Conservation (phyloP, 2,329 filamentous ascomycete species). For the Bipolaris gigantea region DNA sequence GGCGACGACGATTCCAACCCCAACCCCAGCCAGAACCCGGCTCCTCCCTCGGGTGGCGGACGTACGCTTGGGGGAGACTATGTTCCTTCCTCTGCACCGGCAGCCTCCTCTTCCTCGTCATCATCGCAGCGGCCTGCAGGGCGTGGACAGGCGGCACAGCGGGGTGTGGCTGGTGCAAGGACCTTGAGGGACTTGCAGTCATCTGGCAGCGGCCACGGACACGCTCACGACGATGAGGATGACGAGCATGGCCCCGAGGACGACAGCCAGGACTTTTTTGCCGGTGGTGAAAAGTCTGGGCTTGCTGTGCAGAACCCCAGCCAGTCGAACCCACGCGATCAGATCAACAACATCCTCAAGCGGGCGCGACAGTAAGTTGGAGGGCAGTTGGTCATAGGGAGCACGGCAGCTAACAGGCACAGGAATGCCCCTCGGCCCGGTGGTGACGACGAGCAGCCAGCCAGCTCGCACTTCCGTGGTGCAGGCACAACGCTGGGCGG, state of each 20-base stretch:
- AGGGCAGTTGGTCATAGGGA: neutral
- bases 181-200: conserved; percentile 52
- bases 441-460: conserved; percentile 52
- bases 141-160: conserved; percentile 33
- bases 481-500: conserved; percentile 76
- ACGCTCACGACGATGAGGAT: conserved; percentile 53
- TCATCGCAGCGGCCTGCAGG: conserved; percentile 21
- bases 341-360: conserved; percentile 55
- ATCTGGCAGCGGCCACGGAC: conserved; percentile 46
- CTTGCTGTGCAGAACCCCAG: conserved; percentile 67
- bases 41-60: conserved; percentile 36
- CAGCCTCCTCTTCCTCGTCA: conserved; percentile 11
- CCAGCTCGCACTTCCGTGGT: conserved; percentile 64
- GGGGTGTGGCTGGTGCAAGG: conserved; percentile 38
- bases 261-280: conserved; percentile 70
- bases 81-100: conserved; percentile 30
- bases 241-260: conserved; percentile 64
- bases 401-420: conserved; percentile 24
- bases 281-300: conserved; percentile 84
- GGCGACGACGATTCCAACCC: conserved; percentile 33
- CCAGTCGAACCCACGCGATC: conserved; percentile 53
- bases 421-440: conserved; percentile 65
- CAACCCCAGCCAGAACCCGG: conserved; percentile 19
- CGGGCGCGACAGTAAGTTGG: conserved; percentile 49
- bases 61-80: conserved; percentile 44